Evolutionary conservation across 2,329 filamentous ascomycete species (phyloP).

Genomic region (Colletotrichum acutatum): DNA sequence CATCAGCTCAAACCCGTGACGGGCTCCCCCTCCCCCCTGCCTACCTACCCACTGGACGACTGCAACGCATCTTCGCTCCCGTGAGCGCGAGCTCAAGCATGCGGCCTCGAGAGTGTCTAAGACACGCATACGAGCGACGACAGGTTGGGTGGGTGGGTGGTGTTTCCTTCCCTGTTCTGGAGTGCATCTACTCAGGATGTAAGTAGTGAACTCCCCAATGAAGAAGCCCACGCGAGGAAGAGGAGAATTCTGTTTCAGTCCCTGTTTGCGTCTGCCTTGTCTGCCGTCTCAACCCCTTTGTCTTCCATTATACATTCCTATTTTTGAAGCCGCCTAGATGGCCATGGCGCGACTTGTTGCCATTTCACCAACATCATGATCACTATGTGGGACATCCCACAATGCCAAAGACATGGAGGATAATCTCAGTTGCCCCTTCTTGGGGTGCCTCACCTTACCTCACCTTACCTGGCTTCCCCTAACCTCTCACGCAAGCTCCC

Average conservation of each 20-base stretch:
- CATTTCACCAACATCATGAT: neutral
- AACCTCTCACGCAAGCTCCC: neutral
- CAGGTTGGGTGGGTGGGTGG: neutral
- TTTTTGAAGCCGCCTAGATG: neutral
- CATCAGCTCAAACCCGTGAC: neutral
- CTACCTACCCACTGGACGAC: too few species aligned
- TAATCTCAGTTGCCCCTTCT: neutral
- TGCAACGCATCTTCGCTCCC: neutral
- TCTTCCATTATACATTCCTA: neutral
- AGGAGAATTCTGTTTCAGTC: neutral
- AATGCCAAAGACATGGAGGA: neutral
- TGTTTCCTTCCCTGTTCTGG: neutral
- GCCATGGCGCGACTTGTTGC: neutral
- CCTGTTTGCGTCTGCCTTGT: neutral
- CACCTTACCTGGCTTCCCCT: neutral
- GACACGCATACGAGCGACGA: constrained; percentile 12
- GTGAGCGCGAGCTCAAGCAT: constrained; percentile 31
- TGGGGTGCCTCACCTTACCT: neutral
- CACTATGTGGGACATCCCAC: neutral
- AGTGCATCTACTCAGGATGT: too few species aligned
- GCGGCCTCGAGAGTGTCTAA: constrained; percentile 28
- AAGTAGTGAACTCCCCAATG: neutral
- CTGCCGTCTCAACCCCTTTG: neutral
- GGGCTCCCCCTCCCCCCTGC: neutral
- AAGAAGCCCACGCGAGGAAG: neutral